phyloP scores from a whole-genome alignment of 1,284 basidiomycete genomes.

The Ganoderma resinaceum region DNA sequence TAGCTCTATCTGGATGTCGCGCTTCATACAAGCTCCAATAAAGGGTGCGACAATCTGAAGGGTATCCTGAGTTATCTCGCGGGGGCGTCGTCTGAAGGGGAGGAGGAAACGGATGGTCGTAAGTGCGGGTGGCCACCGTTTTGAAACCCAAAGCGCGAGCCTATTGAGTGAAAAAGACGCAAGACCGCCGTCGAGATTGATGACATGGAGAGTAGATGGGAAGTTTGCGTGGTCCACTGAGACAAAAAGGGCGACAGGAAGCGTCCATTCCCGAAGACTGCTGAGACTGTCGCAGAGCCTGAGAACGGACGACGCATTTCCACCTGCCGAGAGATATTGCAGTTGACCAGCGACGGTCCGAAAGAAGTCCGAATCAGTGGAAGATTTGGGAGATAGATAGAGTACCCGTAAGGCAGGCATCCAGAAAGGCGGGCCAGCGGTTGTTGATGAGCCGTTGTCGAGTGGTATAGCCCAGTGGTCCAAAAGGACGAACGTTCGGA shows the following conservation, averaged over 20 bases:
- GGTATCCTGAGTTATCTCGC: neutral
- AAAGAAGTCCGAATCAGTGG: neutral
- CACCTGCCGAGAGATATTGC: neutral
- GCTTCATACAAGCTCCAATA: slow-evolving; percentile 8
- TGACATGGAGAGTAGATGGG: slow-evolving; percentile 7
- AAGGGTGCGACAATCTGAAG: neutral
- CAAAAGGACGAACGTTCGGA: neutral
- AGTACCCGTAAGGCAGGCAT: neutral
- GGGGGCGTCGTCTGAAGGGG: neutral
- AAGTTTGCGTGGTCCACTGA: neutral
- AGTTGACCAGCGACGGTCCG: neutral
- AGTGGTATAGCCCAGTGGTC: neutral
- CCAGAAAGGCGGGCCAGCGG: neutral
- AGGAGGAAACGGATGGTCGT: slow-evolving; percentile 25
- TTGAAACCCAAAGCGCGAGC: slow-evolving; percentile 6
- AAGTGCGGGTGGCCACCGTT: slow-evolving; percentile 11
- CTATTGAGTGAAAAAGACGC: slow-evolving; percentile 2
- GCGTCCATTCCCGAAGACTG: slow-evolving; percentile 24
- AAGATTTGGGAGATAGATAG: neutral
- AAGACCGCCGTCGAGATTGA: slow-evolving; percentile 16
- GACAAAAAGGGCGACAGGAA: slow-evolving; percentile 5
- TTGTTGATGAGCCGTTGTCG: neutral
- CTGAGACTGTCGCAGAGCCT: slow-evolving; percentile 17
- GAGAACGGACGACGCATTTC: neutral
- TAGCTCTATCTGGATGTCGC: slow-evolving; percentile 18